Conservation (phyloP, 2,329 filamentous ascomycete genomes). For the Cercospora nicotianae region DNA sequence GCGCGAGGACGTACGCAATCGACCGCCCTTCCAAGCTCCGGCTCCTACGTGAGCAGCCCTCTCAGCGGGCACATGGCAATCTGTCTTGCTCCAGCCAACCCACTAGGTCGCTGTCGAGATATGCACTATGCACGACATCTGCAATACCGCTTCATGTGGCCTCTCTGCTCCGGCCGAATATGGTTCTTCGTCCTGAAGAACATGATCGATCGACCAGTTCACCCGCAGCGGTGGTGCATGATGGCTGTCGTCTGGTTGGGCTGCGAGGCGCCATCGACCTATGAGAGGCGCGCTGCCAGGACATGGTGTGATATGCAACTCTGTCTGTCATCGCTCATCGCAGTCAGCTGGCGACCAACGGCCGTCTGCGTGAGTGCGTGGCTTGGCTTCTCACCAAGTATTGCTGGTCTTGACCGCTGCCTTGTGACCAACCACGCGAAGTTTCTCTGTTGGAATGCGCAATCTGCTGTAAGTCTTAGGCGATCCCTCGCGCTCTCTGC, state of each 20-base stretch:
- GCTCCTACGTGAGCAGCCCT: background rate
- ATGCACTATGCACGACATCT: constrained; percentile 11
- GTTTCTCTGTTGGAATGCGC: constrained; percentile 1
- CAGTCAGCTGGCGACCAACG: constrained; percentile 1
- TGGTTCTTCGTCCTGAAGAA: background rate
- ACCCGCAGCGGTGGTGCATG: constrained; percentile 1
- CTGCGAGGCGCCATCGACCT: constrained; percentile 14
- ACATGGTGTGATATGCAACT: constrained; percentile 15
- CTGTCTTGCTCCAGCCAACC: constrained; percentile 9
- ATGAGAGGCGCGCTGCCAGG: constrained; percentile 11
- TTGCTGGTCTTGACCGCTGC: constrained; percentile 10
- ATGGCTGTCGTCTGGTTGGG: constrained; percentile 12
- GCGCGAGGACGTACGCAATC: constrained; percentile 2
- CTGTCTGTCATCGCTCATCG: constrained; percentile 13
- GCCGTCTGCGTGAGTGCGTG: constrained; percentile 6
- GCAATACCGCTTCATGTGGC: constrained; percentile 10
- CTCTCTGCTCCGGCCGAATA: background rate
- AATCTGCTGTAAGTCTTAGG: constrained; percentile 8
- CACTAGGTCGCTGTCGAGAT: background rate
- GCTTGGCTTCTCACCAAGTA: constrained; percentile 3
- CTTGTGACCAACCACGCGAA: constrained; percentile 11
- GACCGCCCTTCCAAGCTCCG: background rate
- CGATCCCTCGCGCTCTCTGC: background rate
- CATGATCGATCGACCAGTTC: background rate
- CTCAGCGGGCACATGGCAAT: constrained; percentile 6